Base-by-base conservation (phyloP, 2,329 filamentous ascomycete genomes). In the Ceratocystis albifundus region DNA sequence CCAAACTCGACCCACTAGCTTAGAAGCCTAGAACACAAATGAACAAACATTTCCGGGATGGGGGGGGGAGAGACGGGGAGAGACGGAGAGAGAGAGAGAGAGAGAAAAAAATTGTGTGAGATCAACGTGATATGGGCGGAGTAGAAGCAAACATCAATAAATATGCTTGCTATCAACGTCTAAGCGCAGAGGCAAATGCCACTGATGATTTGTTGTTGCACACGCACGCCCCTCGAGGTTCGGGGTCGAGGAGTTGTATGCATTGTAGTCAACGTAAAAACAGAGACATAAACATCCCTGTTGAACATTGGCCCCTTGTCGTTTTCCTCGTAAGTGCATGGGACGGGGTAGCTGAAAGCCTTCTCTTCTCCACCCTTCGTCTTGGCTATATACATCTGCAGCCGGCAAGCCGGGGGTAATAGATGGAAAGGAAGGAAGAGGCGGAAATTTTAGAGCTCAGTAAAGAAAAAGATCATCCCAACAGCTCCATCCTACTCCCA, bases 251-350 rank as follows among this genome's bases (percentile, higher is more conserved):
- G 48, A 20, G 22, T 41, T 41, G 10, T 41, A 12, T 41, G 36
- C 15, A 41, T 41, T 41, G 36, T 41, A 25, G 48, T 25, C 20
- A 15, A 53, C 17, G 28, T 32, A 59, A 8, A 36, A 2, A 36
- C 55, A 59, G 20, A 59, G 28, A 59, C 55, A 36, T 10, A 20
- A 59, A 8, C 30, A 59, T 4, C 55, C 55, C 28, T 59, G 55
- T 59, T 59, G 55, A 28, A 36, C 4, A 8, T 36, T n/a, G 15
- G 5, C 55, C 55, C 55, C 53, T 41, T 59, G 55, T 36, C 20
- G 8, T 28, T 20, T 41, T 59, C 36, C 55, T 59, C 55, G 55
- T 59, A 59, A 59, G 55, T 25, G 48, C 48, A 53, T 53, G 48
- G 48, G 20, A 25, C 22, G 48, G 48, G 20, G 48, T 53, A 53